Conservation (phyloP, 768 basidiomycete genomes). For the Hydnomerulius pinastri region DNA sequence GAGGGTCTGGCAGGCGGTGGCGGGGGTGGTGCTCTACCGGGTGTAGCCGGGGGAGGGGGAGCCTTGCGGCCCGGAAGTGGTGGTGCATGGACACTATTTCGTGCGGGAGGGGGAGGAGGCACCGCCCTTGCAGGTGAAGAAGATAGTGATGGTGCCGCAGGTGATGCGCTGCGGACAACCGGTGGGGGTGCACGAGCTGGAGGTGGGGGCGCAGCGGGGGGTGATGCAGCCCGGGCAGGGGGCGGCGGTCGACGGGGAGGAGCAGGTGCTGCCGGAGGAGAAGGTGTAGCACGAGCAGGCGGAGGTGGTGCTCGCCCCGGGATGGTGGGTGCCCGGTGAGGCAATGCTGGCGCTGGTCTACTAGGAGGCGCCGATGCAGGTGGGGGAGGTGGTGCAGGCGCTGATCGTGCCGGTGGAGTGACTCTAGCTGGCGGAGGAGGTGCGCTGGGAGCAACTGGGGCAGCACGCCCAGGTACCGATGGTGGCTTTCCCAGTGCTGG, state of each 20-base stretch:
- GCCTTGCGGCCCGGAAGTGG: slow-evolving; percentile 35
- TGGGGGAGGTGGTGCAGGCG: slow-evolving; percentile 37
- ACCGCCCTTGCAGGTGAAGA: slow-evolving; percentile 17
- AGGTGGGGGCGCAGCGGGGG: slow-evolving; percentile 26
- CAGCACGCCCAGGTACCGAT: slow-evolving; percentile 54
- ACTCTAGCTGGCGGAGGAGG: slow-evolving; percentile 32
- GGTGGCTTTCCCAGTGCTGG: slow-evolving; percentile 69
- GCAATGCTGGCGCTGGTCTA: slow-evolving; percentile 37
- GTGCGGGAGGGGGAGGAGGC: slow-evolving; percentile 26
- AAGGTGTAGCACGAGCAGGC: slow-evolving; percentile 36
- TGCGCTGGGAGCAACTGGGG: slow-evolving; percentile 27
- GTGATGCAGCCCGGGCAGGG: slow-evolving; percentile 31
- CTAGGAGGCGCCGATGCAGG: slow-evolving; percentile 35
- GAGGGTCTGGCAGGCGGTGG: slow-evolving; percentile 50
- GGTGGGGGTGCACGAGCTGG: slow-evolving; percentile 30
- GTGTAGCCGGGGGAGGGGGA: slow-evolving; percentile 37
- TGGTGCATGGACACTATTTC: slow-evolving; percentile 20
- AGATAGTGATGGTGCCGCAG: slow-evolving; percentile 10
- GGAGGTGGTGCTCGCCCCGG: slow-evolving; percentile 47
- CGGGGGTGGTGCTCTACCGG: slow-evolving; percentile 41
- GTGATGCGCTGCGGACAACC: slow-evolving; percentile 26
- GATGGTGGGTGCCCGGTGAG: slow-evolving; percentile 44
- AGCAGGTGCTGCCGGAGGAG: slow-evolving; percentile 23
- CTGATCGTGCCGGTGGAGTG: slow-evolving; percentile 30
- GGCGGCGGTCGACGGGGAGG: slow-evolving; percentile 35